A percentile compares a stretch with the other conserved stretches of the same genome.
Evolutionary conservation across 768 basidiomycete species (phyloP).

Genomic region (Tricholoma furcatifolium): DNA sequence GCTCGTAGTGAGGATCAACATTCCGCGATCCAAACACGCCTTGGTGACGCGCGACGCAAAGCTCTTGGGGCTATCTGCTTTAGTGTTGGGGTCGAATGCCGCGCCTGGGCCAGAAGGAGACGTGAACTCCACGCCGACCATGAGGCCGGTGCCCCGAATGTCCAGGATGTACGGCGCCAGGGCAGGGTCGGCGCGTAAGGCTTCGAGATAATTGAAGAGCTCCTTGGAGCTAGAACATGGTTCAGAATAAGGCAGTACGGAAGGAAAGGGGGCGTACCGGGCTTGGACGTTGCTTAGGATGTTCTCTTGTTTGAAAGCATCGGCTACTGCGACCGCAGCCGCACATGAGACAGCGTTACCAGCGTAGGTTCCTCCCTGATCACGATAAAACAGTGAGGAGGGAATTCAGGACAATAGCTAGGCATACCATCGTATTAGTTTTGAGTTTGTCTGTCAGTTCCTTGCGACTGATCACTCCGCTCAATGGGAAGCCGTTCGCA

Average conservation of each 20-base stretch:
- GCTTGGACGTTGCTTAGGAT: slow-evolving; percentile 76
- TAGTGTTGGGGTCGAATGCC: slow-evolving; percentile 42
- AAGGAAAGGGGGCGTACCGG: slow-evolving; percentile 40
- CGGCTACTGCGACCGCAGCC: slow-evolving; percentile 80
- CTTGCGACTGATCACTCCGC: slow-evolving; percentile 77
- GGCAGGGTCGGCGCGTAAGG: slow-evolving; percentile 51
- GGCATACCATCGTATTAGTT: slow-evolving; percentile 75
- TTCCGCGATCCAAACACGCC: slow-evolving; percentile 81
- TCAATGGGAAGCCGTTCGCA: slow-evolving; percentile 93
- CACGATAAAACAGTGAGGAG: slow-evolving; percentile 34
- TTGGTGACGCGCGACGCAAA: slow-evolving; percentile 72
- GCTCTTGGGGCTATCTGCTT: slow-evolving; percentile 33
- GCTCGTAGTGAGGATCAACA: slow-evolving; percentile 88
- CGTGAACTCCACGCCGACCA: slow-evolving; percentile 82
- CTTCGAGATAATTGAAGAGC: slow-evolving; percentile 60
- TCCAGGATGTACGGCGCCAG: slow-evolving; percentile 70
- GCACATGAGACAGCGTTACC: slow-evolving; percentile 94
- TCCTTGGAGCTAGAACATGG: slow-evolving; percentile 58
- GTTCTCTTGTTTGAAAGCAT: slow-evolving; percentile 81
- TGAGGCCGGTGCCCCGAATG: slow-evolving; percentile 85
- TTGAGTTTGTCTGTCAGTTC: slow-evolving; percentile 77
- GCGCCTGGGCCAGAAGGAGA: slow-evolving; percentile 53
- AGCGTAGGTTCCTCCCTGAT: slow-evolving; percentile 87
- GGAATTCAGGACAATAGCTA: background rate
- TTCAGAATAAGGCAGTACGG: background rate